These are phyloP conservation scores for Lactarius sp. DNA, from an alignment of 768 basidiomycete species.

Conservation along the genomic window DNA sequence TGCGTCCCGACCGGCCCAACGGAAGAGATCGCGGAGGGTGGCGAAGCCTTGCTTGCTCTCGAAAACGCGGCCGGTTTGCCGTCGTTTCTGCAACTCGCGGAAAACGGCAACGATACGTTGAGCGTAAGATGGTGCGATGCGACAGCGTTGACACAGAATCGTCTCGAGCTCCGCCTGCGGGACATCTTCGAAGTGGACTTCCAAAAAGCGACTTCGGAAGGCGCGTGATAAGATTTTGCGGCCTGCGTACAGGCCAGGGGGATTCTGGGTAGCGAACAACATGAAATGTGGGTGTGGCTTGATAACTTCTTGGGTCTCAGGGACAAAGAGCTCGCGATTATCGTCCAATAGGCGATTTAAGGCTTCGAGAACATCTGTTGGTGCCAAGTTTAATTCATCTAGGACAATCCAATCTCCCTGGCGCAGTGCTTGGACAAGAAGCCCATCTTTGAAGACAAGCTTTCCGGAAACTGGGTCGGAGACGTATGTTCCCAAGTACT, in stretches of 20 bases:
- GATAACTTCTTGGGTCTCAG: slow-evolving; percentile 94
- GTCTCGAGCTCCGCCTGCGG: slow-evolving; percentile 90
- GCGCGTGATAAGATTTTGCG: slow-evolving; percentile 93
- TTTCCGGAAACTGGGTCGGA: slow-evolving; percentile 92
- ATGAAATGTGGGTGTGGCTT: slow-evolving; percentile 94
- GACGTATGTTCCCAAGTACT: slow-evolving; percentile 94
- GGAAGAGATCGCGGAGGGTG: slow-evolving; percentile 92
- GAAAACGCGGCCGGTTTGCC: slow-evolving; percentile 88
- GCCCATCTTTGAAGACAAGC: slow-evolving; percentile 89
- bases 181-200: slow-evolving; percentile 96
- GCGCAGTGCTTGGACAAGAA: slow-evolving; percentile 87
- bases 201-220: slow-evolving; percentile 94
- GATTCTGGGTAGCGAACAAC: slow-evolving; percentile 98
- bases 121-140: slow-evolving; percentile 91
- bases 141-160: slow-evolving; percentile 89
- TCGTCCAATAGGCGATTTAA: slow-evolving; percentile 95
- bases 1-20: slow-evolving; percentile 92
- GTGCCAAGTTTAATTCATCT: slow-evolving; percentile 95
- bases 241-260: slow-evolving; percentile 91
- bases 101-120: slow-evolving; percentile 89
- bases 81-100: slow-evolving; percentile 84
- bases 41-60: slow-evolving; percentile 98
- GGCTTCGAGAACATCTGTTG: slow-evolving; percentile 96
- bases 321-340: slow-evolving; percentile 91
- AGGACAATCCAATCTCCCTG: slow-evolving; percentile 96